phyloP scores from a whole-genome alignment of 345 rosid species.

The Lenwebbia sp. region DNA sequence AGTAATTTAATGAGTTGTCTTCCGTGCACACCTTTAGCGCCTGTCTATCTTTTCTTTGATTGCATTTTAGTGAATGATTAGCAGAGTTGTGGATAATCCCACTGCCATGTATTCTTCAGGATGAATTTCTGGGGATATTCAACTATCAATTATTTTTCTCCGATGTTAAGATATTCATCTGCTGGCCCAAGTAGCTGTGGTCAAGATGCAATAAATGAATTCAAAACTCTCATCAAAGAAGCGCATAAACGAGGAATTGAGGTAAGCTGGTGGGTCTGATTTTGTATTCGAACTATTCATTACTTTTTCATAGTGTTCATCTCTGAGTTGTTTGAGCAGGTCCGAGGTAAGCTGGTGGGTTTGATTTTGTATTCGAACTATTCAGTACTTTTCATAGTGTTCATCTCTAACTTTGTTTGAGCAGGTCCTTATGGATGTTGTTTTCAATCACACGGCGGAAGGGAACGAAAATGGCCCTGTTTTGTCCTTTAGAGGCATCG shows the following conservation, averaged over 20 bases:
- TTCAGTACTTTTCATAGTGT: not conserved
- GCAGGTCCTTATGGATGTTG: conserved; percentile 93
- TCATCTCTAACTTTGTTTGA: not conserved
- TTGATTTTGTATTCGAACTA: not conserved
- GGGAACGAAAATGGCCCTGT: conserved; percentile 92
- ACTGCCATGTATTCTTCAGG: conserved; percentile 35
- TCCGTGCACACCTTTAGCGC: not conserved
- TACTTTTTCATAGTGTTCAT: not conserved
- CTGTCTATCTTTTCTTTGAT: not conserved
- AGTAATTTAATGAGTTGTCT: not conserved
- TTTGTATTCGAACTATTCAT: conserved; percentile 2
- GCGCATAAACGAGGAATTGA: conserved; percentile 96
- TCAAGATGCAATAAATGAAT: conserved; percentile 70
- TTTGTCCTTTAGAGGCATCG: conserved; percentile 83
- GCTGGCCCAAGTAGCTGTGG: conserved; percentile 45
- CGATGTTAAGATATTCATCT: conserved; percentile 88
- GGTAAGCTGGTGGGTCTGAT: conserved; percentile 25
- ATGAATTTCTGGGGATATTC: conserved; percentile 98
- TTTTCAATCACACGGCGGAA: conserved; percentile 96
- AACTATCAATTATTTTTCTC: conserved; percentile 78
- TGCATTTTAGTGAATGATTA: not conserved
- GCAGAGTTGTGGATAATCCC: not conserved
- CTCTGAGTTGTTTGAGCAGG: not conserved
- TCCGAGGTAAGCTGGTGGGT: not conserved
- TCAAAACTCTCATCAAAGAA: conserved; percentile 76